Evolutionary conservation across 192 early-diverging fungal genomes (phyloP).

Genomic region (Coemansia sp.): DNA sequence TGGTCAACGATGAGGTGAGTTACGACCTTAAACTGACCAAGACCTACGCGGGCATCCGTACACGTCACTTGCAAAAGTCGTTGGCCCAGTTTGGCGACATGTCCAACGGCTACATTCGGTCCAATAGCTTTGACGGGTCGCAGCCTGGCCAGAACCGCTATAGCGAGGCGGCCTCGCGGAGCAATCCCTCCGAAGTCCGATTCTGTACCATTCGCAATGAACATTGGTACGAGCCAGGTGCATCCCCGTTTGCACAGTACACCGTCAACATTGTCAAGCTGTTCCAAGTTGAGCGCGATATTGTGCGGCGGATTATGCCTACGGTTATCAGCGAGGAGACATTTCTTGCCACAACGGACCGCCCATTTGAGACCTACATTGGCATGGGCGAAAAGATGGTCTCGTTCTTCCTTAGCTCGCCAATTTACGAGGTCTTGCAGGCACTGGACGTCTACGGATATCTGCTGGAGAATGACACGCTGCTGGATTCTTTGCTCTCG

Average conservation of each 20-base stretch:
- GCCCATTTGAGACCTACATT: constrained; percentile 37
- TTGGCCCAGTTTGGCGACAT: constrained; percentile 48
- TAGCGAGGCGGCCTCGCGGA: constrained; percentile 9
- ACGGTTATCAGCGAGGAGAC: constrained; percentile 42
- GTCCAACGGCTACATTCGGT: constrained; percentile 33
- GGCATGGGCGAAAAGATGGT: constrained; percentile 39
- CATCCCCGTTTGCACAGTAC: constrained; percentile 47
- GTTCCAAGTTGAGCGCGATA: constrained; percentile 48
- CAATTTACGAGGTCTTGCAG: constrained; percentile 43
- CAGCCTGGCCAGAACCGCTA: constrained; percentile 19
- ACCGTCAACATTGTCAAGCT: constrained; percentile 49
- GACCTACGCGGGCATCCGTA: constrained; percentile 42
- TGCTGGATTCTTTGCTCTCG: constrained; percentile 25
- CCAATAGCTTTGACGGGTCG: constrained; percentile 21
- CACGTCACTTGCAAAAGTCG: constrained; percentile 46
- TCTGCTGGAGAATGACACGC: constrained; percentile 37
- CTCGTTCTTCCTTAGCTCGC: constrained; percentile 35
- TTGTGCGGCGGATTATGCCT: constrained; percentile 49
- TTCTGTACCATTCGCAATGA: constrained; percentile 46
- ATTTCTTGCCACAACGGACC: constrained; percentile 26
- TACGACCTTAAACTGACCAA: constrained; percentile 45
- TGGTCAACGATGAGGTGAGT: constrained; percentile 51
- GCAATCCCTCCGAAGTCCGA: constrained; percentile 25
- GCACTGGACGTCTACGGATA: constrained; percentile 46
- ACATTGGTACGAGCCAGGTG: constrained; percentile 48